Base-by-base conservation (phyloP, 495 filamentous ascomycete genomes). In the Bryoglossum gracile region DNA sequence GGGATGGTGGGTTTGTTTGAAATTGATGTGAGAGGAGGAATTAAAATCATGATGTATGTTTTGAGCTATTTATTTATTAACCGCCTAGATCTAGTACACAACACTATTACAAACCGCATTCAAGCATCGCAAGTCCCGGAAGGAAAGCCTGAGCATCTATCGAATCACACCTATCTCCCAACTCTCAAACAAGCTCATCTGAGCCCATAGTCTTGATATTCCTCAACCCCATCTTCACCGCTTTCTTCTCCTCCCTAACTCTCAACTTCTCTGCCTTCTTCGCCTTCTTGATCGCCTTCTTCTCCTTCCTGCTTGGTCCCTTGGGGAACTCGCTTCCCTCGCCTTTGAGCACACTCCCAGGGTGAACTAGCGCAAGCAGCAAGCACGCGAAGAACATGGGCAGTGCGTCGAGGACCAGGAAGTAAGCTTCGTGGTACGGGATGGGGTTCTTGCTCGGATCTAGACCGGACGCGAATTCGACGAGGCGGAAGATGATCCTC, bases 401-500 rank as follows among this genome's bases (percentile, higher is more conserved):
- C 8, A 68, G 42, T 0, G 78, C 70, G 45, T 81, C 79, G 0
- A 61, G 43, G 9, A 61, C 62, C 37, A 77, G 73, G 30, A 69
- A 63, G 50, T 73, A 76, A 3, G 51, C 61, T 54, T 83, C 78
- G 43, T 77, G 65, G 9, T 56, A 65, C 0, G 70, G 63, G 23
- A 81, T 63, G 0, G 66, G 65, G 38, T 74, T 76, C 14, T 59
- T 63, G 13, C 24, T 41, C 1, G 63, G 57, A 21, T 55, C 48
- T 0, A 64, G 53, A 18, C 77, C 77, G 6, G 62, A 44, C 3
- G 72, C 59, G 58, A 73, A 81, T 43, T 81, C 74, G 34, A 68
- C 57, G 0, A 83, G 62, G 37, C 77, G 69, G 64, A 73, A 81
- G 44, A 78, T 68, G 51, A 80, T 80, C 18, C 76, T 75, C 24